Evolutionary conservation across 208 protist species (phyloP).

Genomic region (Acanthamoeba triangularis): DNA sequence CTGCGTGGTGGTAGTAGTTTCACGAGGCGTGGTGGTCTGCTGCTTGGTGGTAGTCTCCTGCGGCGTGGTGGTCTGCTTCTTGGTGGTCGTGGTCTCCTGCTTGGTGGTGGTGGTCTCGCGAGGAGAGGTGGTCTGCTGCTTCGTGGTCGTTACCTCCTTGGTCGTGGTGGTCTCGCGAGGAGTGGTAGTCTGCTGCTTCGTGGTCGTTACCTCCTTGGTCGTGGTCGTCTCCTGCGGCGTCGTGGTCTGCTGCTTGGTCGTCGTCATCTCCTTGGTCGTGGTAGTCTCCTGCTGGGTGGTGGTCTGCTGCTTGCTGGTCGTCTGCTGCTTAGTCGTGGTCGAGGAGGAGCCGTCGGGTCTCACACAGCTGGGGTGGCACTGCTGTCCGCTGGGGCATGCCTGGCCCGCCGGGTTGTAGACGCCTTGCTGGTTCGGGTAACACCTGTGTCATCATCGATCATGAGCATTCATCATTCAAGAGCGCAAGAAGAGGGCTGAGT

Average conservation of each 20-base stretch:
- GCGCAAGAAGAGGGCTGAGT: background rate
- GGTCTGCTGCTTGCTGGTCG: background rate
- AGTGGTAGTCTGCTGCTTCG: background rate
- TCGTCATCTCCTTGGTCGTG: background rate
- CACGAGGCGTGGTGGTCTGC: background rate
- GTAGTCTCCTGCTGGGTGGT: background rate
- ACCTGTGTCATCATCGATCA: background rate
- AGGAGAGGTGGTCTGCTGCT: background rate
- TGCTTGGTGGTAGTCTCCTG: background rate
- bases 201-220: background rate
- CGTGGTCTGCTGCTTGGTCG: background rate
- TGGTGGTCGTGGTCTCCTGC: background rate
- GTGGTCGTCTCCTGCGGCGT: too few relatives aligned
- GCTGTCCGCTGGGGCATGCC: background rate
- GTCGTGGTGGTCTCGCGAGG: background rate
- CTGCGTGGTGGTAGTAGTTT: background rate
- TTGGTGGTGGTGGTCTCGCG: background rate
- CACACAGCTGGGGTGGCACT: constrained; percentile 4
- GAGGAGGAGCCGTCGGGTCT: background rate
- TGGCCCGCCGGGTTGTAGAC: background rate
- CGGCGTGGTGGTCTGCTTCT: background rate
- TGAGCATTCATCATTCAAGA: background rate
- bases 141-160: background rate
- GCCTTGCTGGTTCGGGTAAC: background rate
- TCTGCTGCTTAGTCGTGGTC: background rate